Conservation (phyloP, 2,329 filamentous ascomycete species). For the Eutypella sp. region DNA sequence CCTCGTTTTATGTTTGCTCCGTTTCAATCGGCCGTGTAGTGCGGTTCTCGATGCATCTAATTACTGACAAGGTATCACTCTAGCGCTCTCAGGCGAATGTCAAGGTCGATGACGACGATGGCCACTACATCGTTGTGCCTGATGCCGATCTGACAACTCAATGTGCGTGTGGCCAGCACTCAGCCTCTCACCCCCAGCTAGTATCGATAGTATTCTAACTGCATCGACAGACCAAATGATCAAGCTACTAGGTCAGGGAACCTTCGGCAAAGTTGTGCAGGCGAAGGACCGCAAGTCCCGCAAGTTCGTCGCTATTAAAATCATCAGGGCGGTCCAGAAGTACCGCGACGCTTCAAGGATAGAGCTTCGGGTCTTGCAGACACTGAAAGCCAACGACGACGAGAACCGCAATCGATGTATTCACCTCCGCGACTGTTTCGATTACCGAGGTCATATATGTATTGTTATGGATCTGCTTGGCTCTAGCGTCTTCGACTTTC, state of each 20-base stretch:
- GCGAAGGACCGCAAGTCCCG: constrained; percentile 75
- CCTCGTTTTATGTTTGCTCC: too few relatives aligned
- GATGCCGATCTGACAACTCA: constrained; percentile 81
- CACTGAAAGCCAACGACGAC: constrained; percentile 83
- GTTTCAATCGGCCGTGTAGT: too few relatives aligned
- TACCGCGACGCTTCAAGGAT: constrained; percentile 95
- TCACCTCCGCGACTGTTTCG: constrained; percentile 92
- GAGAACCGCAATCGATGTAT: constrained; percentile 95
- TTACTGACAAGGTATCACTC: constrained; percentile 8
- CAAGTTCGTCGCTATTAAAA: constrained; percentile 87
- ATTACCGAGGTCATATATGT: constrained; percentile 96
- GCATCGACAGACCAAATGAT: constrained; percentile 68
- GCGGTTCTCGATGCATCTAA: too few relatives aligned
- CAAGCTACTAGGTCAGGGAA: constrained; percentile 89
- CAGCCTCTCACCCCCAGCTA: neutral
- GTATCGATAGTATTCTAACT: constrained; percentile 13
- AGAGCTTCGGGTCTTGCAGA: constrained; percentile 87
- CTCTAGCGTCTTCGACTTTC: constrained; percentile 96
- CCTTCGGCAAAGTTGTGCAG: constrained; percentile 96
- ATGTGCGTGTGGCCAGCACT: too few relatives aligned
- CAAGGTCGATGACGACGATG: constrained; percentile 93
- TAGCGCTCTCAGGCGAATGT: constrained; percentile 42
- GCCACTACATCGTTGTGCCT: constrained; percentile 90
- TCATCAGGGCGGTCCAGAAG: constrained; percentile 96
- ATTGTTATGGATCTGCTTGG: constrained; percentile 73